Evolutionary conservation across 352 stramenopile genomes (phyloP), one percentile per base, ranked within the genome.

Genomic region (Globisporangium paddicum): DNA sequence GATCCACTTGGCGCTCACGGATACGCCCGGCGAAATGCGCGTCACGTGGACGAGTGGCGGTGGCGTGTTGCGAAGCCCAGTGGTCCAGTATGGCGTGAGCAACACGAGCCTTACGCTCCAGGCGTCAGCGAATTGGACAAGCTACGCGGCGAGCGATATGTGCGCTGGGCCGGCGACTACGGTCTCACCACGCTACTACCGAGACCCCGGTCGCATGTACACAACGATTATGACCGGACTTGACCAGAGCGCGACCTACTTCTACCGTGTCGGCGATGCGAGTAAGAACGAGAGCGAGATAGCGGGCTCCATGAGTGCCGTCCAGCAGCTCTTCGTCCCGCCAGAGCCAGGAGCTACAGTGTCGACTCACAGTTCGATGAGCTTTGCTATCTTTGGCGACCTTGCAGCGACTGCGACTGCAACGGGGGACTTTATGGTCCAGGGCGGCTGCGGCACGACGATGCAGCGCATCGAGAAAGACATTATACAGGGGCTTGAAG

Each of bases 301-400:
- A 9, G 38, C 5, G 14, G 23, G 18, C 13, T 60, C 21, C 9
- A 32, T 55, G 23, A 66, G 58, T 25, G 40, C 32, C 11, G 30
- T 62, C 0, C 68, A 63, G 57, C 59, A 38, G 19, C 66, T 77
- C 23, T 47, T 58, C 23, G 48, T 58, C 11, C 57, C 57, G 14
- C 57, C 57, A 14, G 47, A 37, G 10, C 57, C 57, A 26, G 57
- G 47, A 0, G 37, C 55, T 7, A 47, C 51, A n/a, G 18, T 25
- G 3, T 25, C 38, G 11, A 19, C 52, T 21, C 19, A 14, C 14
- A 40, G 19, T 1, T 26, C 52, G 5, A 65, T 77, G 47, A 76
- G 69, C 38, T 91, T 83, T 45, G 60, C 83, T 18, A 72, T 82
- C 13, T 85, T 83, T 45, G 78, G 64, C 18, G 79, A 90, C 66